Percentiles rank a stretch among this genome's conserved stretches.
Conservation (phyloP, 2,329 filamentous ascomycete species). For the Botrytis porri region DNA sequence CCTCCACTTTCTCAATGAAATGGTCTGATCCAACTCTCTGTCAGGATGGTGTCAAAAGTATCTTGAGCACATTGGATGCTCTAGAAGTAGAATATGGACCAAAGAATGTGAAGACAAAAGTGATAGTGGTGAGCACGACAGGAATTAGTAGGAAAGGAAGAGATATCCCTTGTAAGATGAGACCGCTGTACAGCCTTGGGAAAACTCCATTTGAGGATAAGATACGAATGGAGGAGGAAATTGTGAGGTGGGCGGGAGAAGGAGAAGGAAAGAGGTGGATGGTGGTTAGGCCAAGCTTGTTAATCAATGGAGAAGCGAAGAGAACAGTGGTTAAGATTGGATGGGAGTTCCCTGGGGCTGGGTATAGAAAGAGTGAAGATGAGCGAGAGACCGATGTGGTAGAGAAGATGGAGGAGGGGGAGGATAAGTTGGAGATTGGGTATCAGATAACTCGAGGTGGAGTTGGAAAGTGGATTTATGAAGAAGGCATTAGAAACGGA, state of each 20-base stretch:
- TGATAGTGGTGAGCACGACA: not conserved
- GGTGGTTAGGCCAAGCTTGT: conserved; percentile 1
- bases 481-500: not conserved
- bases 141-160: not conserved
- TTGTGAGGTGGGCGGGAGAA: not conserved
- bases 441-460: not conserved
- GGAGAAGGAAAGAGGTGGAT: not conserved
- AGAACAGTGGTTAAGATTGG: not conserved
- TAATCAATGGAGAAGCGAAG: not conserved
- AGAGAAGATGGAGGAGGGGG: not conserved
- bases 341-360: conserved; percentile 1
- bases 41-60: not conserved
- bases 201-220: not conserved
- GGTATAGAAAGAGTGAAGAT: not conserved
- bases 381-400: not conserved
- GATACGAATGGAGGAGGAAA: not conserved
- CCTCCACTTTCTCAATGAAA: not conserved
- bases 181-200: not conserved
- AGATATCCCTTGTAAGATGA: not conserved
- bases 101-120: not conserved
- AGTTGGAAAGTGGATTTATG: not conserved
- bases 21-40: not conserved
- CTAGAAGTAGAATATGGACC: not conserved
- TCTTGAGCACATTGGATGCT: not conserved
- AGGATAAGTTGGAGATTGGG: not conserved